A percentile compares a stretch with the other conserved stretches of the same genome.
phyloP scores from a whole-genome alignment of 2,329 filamentous ascomycete species.

The Periconia sp. region DNA sequence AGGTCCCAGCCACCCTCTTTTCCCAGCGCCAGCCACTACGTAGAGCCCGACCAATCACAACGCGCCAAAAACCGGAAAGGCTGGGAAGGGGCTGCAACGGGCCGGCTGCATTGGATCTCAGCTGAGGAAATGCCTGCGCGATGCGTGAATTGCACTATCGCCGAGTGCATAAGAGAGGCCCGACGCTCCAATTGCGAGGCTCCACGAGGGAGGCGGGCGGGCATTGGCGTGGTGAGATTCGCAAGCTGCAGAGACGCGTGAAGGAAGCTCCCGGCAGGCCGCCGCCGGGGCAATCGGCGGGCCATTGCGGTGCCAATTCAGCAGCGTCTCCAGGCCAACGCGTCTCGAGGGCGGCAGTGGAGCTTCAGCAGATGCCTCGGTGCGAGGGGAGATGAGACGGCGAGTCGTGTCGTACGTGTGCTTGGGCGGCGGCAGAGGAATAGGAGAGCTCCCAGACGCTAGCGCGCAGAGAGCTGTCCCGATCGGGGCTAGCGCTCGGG shows the following conservation, averaged over 20 bases:
- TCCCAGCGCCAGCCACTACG: no score
- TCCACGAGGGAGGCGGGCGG: constrained; percentile 36
- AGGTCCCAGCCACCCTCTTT: no score
- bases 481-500: neutral
- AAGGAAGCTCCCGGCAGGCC: constrained; percentile 26
- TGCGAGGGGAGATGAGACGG: constrained; percentile 22
- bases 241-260: constrained; percentile 21
- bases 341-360: constrained; percentile 10
- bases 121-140: constrained; percentile 38
- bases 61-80: constrained; percentile 26
- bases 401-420: constrained; percentile 6
- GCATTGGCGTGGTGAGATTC: constrained; percentile 21
- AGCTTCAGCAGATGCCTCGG: constrained; percentile 34
- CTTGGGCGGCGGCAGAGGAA: neutral
- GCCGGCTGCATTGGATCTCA: constrained; percentile 25
- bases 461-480: constrained; percentile 4
- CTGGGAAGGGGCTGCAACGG: constrained; percentile 27
- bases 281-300: constrained; percentile 14
- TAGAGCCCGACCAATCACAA: constrained; percentile 34
- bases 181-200: constrained; percentile 36
- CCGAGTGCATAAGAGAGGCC: constrained; percentile 25
- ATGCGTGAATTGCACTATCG: constrained; percentile 27
- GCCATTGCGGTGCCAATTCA: constrained; percentile 22
- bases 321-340: no score
- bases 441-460: neutral